Conservation (phyloP, 768 basidiomycete genomes). For the Guyanaporus albipodus region DNA sequence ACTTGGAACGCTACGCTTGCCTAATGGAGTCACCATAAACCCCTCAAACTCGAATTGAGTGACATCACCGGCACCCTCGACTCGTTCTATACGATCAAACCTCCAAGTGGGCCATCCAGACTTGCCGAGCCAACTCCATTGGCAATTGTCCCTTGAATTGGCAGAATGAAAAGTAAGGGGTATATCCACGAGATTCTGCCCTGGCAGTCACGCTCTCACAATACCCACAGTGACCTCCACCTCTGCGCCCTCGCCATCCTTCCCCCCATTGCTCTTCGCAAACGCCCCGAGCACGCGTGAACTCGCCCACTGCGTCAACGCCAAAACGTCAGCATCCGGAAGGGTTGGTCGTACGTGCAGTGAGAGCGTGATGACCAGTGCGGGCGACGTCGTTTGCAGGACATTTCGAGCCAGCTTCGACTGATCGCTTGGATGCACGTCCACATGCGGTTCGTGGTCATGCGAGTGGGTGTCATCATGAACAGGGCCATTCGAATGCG, state of each 20-base stretch:
- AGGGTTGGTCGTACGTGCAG: slow-evolving; percentile 67
- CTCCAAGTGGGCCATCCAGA: no score
- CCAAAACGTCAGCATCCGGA: slow-evolving; percentile 66
- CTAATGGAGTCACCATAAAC: not conserved
- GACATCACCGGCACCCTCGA: no score
- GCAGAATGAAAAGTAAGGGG: slow-evolving; percentile 4
- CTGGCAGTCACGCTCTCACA: slow-evolving; percentile 46
- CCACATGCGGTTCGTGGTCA: slow-evolving; percentile 2
- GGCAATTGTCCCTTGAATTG: slow-evolving; percentile 8
- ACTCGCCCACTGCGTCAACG: slow-evolving; percentile 73
- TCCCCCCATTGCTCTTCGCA: slow-evolving; percentile 31
- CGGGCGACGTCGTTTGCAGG: slow-evolving; percentile 25
- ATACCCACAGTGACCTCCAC: slow-evolving; percentile 74
- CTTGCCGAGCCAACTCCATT: slow-evolving; percentile 3
- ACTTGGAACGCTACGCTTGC: slow-evolving; percentile 2
- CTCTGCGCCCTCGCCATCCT: slow-evolving; percentile 31
- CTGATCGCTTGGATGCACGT: not conserved
- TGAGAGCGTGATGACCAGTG: slow-evolving; percentile 76
- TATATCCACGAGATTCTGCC: slow-evolving; percentile 9
- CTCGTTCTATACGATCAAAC: no score
- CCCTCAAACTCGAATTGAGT: no score
- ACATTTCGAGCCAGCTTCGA: not conserved
- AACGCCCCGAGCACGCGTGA: slow-evolving; percentile 59
- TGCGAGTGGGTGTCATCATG: slow-evolving; percentile 4
- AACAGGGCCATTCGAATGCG: slow-evolving; percentile 9